These are phyloP conservation scores for Naganishia friedmannii DNA, from an alignment of 768 basidiomycete species.

Conservation along the genomic window DNA sequence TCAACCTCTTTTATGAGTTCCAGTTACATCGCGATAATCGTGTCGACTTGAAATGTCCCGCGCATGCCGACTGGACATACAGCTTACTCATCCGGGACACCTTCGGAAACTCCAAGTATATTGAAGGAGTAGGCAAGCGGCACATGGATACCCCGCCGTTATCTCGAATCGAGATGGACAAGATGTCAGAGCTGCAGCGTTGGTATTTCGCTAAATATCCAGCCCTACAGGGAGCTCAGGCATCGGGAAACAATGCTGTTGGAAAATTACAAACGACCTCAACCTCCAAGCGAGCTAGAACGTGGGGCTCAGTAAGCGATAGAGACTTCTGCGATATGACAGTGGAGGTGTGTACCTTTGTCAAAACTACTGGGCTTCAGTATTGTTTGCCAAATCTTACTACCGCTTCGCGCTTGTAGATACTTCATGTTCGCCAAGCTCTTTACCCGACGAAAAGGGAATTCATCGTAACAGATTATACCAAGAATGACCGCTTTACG, in stretches of 20 bases:
- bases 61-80: constrained; percentile 10
- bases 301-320: neutral
- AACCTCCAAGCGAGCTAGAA: neutral
- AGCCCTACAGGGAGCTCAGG: neutral
- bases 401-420: neutral
- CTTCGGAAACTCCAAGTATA: neutral
- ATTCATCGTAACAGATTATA: constrained; percentile 18
- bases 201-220: constrained; percentile 12
- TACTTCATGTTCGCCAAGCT: neutral
- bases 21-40: neutral
- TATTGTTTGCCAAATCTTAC: neutral
- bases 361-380: no score
- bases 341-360: constrained; percentile 5
- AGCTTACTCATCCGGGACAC: neutral
- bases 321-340: constrained; percentile 14
- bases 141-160: neutral
- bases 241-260: neutral
- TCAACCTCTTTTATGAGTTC: neutral
- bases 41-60: neutral
- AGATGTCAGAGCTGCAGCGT: constrained; percentile 2
- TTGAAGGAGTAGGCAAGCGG: constrained; percentile 7
- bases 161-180: neutral
- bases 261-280: no score
- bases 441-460: constrained; percentile 3
- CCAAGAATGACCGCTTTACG: constrained; percentile 13